phyloP scores from a whole-genome alignment of 108 stramenopile species.

The Schizochytrium sp. region DNA sequence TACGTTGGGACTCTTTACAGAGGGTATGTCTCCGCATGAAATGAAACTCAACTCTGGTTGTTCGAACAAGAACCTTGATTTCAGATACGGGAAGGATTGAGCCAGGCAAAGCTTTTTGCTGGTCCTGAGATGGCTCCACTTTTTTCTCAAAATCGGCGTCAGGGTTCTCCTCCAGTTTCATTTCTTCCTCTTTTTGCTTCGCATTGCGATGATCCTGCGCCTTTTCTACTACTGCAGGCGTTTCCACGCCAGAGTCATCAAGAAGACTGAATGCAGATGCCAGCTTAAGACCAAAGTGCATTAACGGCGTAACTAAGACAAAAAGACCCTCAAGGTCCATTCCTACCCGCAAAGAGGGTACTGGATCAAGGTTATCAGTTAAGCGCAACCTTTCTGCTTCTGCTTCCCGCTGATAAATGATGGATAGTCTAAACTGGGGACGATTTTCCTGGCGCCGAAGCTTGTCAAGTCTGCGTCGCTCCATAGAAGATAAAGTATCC shows the following conservation, averaged over 20 bases:
- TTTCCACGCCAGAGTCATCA: neutral
- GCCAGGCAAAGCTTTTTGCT: neutral
- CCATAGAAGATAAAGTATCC: neutral
- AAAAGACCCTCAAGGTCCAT: neutral
- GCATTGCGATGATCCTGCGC: neutral
- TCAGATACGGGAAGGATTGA: slow-evolving; percentile 1
- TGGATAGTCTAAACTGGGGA: neutral
- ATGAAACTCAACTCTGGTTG: slow-evolving; percentile 7
- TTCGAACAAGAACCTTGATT: neutral
- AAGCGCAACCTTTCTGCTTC: neutral
- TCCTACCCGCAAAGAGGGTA: neutral
- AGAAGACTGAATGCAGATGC: slow-evolving; percentile 3
- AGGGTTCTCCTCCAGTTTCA: neutral
- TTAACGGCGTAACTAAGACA: neutral
- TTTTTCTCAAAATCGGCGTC: neutral
- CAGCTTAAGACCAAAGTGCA: neutral
- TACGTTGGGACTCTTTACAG: neutral
- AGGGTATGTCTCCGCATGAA: slow-evolving; percentile 36
- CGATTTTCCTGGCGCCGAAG: neutral
- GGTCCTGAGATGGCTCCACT: neutral
- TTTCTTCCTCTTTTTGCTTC: neutral
- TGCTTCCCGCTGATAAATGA: slow-evolving; percentile 23
- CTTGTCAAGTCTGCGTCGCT: neutral
- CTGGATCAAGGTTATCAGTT: neutral
- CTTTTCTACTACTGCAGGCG: neutral